These are phyloP conservation scores for Hirschioporus abietinus DNA, from an alignment of 768 basidiomycete genomes.

Conservation along the genomic window DNA sequence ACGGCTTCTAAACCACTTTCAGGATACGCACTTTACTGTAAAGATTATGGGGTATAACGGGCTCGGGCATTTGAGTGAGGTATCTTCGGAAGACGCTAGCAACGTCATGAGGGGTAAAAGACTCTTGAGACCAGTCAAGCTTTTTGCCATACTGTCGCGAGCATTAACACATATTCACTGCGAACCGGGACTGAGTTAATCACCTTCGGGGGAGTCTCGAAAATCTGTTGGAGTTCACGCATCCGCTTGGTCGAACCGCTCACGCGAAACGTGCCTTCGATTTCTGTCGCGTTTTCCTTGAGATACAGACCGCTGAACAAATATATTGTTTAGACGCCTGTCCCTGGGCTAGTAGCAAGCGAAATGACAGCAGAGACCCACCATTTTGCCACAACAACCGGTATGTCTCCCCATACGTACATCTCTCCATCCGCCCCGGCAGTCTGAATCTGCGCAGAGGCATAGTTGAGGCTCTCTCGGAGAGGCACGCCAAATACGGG, in stretches of 20 bases:
- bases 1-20: not conserved
- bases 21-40: conserved; percentile 70
- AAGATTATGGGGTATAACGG: conserved; percentile 88
- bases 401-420: conserved; percentile 92
- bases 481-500: conserved; percentile 84
- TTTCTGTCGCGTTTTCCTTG: conserved; percentile 92
- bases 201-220: conserved; percentile 86
- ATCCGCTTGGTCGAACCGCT: conserved; percentile 94
- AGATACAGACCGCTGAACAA: conserved; percentile 76
- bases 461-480: conserved; percentile 76
- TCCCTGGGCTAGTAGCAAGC: conserved; percentile 3
- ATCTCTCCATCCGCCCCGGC: conserved; percentile 76
- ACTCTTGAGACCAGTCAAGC: conserved; percentile 82
- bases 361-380: conserved; percentile 31
- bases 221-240: conserved; percentile 88
- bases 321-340: not conserved
- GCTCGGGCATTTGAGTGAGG: conserved; percentile 95
- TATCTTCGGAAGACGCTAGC: conserved; percentile 95
- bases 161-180: conserved; percentile 1
- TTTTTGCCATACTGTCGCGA: conserved; percentile 79
- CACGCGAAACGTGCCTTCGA: conserved; percentile 91
- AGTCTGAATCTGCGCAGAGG: conserved; percentile 91
- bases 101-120: conserved; percentile 93
- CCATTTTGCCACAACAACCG: conserved; percentile 98
- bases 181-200: conserved; percentile 17